A percentile compares a stretch with the other conserved stretches of the same genome.
These are phyloP conservation scores for Boletus edulis DNA, from an alignment of 768 basidiomycete genomes.

Conservation along the genomic window DNA sequence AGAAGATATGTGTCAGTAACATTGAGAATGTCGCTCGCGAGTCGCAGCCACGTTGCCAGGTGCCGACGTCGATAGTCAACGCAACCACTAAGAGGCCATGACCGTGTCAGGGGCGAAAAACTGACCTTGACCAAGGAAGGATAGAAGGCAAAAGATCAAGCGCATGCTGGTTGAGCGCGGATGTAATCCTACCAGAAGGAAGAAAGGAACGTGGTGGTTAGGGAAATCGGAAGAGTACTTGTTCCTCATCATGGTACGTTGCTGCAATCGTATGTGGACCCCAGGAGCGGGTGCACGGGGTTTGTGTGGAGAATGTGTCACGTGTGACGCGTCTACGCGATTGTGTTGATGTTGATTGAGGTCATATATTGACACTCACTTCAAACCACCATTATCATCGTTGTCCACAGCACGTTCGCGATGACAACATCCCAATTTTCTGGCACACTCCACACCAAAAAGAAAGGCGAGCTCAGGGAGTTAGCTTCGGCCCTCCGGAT, in stretches of 20 bases:
- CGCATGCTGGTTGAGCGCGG: conserved; percentile 28
- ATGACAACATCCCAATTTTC: conserved; percentile 47
- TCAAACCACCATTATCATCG: conserved; percentile 12
- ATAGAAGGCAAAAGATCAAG: conserved; percentile 25
- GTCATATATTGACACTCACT: conserved; percentile 11
- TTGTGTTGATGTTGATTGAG: conserved; percentile 30
- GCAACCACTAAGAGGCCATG: conserved; percentile 33
- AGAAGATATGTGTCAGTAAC: conserved; percentile 33
- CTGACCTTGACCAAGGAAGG: conserved; percentile 57
- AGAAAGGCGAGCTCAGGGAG: conserved; percentile 64
- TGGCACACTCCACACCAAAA: conserved; percentile 61
- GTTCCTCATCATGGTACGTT: no score
- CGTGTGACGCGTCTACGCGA: conserved; percentile 26
- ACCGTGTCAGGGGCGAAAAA: background rate
- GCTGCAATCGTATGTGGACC: no score
- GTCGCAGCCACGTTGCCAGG: conserved; percentile 38
- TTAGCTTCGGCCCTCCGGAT: conserved; percentile 55
- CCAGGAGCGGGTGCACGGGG: conserved; percentile 1
- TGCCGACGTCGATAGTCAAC: conserved; percentile 45
- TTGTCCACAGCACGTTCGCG: conserved; percentile 5
- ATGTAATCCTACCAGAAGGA: conserved; percentile 30
- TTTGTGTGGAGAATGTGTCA: conserved; percentile 9
- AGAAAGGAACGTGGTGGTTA: conserved; percentile 12
- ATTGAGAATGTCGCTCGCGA: conserved; percentile 40
- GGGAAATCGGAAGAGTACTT: conserved; percentile 13